Percentiles rank a stretch among this genome's conserved stretches.
Conservation (phyloP, 2,329 filamentous ascomycete genomes). For the Exophiala alcalophila region DNA sequence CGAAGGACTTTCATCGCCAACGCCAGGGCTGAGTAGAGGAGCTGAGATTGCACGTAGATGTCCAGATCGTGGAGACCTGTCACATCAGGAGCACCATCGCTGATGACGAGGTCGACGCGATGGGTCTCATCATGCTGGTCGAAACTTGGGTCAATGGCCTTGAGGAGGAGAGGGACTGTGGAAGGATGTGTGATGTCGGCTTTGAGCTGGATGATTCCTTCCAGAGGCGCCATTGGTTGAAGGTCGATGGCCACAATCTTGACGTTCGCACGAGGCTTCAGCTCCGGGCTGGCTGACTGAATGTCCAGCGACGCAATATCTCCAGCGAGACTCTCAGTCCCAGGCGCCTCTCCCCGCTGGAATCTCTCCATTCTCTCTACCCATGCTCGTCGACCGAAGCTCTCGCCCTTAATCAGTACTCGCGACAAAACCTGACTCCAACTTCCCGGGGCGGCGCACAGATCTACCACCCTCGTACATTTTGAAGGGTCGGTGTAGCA, state of each 20-base stretch:
- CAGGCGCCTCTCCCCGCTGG: conserved; percentile 46
- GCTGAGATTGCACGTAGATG: conserved; percentile 94
- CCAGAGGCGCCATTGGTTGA: conserved; percentile 90
- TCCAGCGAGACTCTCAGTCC: conserved; percentile 39
- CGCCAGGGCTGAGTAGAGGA: conserved; percentile 91
- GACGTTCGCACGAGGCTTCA: conserved; percentile 64
- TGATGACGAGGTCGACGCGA: conserved; percentile 89
- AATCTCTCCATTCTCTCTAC: conserved; percentile 70
- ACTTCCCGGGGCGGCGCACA: conserved; percentile 92
- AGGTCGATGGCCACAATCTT: conserved; percentile 95
- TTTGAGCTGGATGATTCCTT: conserved; percentile 86
- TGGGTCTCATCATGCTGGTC: conserved; percentile 49
- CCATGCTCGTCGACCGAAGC: conserved; percentile 81
- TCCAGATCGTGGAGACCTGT: conserved; percentile 96
- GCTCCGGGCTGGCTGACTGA: conserved; percentile 31
- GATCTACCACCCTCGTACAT: conserved; percentile 88
- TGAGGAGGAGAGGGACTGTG: conserved; percentile 83
- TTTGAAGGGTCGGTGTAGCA: conserved; percentile 56
- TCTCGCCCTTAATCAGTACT: conserved; percentile 89
- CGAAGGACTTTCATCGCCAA: conserved; percentile 88
- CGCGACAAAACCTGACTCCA: conserved; percentile 97
- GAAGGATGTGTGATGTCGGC: conserved; percentile 97
- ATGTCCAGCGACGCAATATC: conserved; percentile 33
- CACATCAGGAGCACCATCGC: conserved; percentile 92
- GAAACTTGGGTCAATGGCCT: conserved; percentile 71